Conservation (phyloP, 305 asterid species). For the Plantago coronopus region DNA sequence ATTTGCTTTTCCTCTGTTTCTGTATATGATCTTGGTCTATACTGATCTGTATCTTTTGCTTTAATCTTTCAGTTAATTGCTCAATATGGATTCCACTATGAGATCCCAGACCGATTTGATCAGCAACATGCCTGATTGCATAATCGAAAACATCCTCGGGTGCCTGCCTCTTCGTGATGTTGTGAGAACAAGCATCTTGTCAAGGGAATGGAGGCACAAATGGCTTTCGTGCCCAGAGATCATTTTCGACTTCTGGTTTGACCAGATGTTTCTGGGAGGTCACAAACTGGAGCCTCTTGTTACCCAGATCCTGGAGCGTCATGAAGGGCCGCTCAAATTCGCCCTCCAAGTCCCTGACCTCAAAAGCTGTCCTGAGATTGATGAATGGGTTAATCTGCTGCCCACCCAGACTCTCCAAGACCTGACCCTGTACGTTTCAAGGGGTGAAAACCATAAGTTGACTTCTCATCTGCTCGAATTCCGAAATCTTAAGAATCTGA, state of each 20-base stretch:
- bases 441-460: conserved; percentile 20
- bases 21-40: not conserved
- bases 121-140: conserved; percentile 20
- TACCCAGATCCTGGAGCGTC: conserved; percentile 12
- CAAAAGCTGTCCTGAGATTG: conserved; percentile 18
- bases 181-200: conserved; percentile 30
- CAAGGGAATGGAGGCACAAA: conserved; percentile 31
- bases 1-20: not conserved
- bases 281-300: conserved; percentile 9
- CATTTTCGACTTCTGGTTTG: conserved; percentile 15
- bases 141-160: conserved; percentile 20
- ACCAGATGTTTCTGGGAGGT: conserved; percentile 14
- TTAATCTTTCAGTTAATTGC: conserved; percentile 10
- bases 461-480: conserved; percentile 20
- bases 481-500: conserved; percentile 15
- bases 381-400: conserved; percentile 20
- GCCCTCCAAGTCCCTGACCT: conserved; percentile 24
- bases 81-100: not conserved
- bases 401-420: conserved; percentile 20
- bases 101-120: conserved; percentile 13
- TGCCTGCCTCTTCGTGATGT: conserved; percentile 26
- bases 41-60: not conserved
- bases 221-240: conserved; percentile 22
- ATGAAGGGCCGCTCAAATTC: conserved; percentile 22
- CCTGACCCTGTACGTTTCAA: conserved; percentile 13